Base-by-base conservation (phyloP, 345 rosid species). In the Abelmoschus esculentus region DNA sequence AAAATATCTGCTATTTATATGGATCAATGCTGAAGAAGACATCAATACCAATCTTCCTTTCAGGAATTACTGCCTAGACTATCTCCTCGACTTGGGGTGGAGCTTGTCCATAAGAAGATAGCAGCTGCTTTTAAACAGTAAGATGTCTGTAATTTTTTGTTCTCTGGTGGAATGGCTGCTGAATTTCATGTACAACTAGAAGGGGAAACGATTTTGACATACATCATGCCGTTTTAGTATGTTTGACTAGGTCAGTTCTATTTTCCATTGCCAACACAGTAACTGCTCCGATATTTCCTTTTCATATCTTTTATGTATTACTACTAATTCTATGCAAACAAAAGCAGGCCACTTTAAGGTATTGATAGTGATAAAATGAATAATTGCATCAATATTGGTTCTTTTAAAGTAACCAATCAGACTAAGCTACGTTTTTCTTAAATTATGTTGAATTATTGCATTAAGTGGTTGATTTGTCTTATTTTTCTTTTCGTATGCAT, bases 21-120 rank as follows among this genome's bases (percentile, higher is more conserved):
- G 69, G 8, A 34, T n/a, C 18, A 22, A 3, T 72, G 57, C 56
- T 61, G 71, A 42, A 59, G 40, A 9, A 44, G 56, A 36, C 50
- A 50, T 49, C 62, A 29, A 61, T 31, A 32, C 6, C n/a, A 34
- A 38, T 59, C 26, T 78, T 40, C 76, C 54, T 74, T 77, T 58
- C 78, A 84, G 90, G 89, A 89, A 84, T 79, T 73, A 56, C 77
- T 90, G 64, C 93, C 93, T 0, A 77, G 86, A 77, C 72, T 87
- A 74, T 87, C 96, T 53, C 93, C 96, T 36, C 88, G 89, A 61
- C 80, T 83, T 54, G 83, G 89, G 67, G 90, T 86, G 72, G 90
- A 89, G 74, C 81, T 82, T 68, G 52, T 93, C 61, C 92, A 87
- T 67, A 87, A 89, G 85, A 90, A 87, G 90, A 80, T 90, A 76